A percentile compares a stretch with the other conserved stretches of the same genome.
phyloP scores from a whole-genome alignment of 176 grass and related monocot genomes.

The Eragrostis curvula region DNA sequence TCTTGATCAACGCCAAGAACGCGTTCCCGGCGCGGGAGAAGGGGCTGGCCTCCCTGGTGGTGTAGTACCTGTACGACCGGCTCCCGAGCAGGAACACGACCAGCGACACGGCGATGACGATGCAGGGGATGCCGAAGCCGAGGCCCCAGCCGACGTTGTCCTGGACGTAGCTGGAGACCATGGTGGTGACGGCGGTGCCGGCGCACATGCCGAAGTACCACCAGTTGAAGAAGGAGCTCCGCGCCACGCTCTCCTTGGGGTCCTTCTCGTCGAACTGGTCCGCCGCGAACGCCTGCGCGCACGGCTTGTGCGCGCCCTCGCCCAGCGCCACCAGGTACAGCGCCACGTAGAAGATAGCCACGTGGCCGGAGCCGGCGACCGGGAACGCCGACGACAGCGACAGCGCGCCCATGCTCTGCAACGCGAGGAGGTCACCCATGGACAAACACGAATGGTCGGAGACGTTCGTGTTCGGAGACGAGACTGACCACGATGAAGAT shows the following conservation, averaged over 20 bases:
- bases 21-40: conserved; percentile 47
- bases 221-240: conserved; percentile 89
- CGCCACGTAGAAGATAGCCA: conserved; percentile 68
- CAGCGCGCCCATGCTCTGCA: conserved; percentile 62
- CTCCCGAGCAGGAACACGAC: conserved; percentile 55
- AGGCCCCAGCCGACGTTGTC: conserved; percentile 70
- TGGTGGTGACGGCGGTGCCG: conserved; percentile 43
- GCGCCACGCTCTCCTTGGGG: conserved; percentile 41
- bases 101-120: conserved; percentile 49
- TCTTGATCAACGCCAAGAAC: conserved; percentile 22
- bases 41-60: conserved; percentile 41
- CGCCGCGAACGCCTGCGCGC: conserved; percentile 63
- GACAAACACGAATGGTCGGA: neutral
- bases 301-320: conserved; percentile 72
- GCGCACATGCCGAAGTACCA: conserved; percentile 76
- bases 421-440: neutral
- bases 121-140: conserved; percentile 76
- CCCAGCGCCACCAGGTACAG: conserved; percentile 69
- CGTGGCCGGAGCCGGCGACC: conserved; percentile 27
- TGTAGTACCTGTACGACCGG: conserved; percentile 54
- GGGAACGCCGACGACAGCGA: conserved; percentile 48
- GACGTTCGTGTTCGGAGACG: neutral
- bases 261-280: conserved; percentile 71
- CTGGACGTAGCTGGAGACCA: conserved; percentile 68
- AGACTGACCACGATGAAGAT: conserved; percentile 57